Evolutionary conservation across 345 rosid genomes (phyloP), one percentile per base, ranked within the genome.

Genomic region (Kandelia obovata): DNA sequence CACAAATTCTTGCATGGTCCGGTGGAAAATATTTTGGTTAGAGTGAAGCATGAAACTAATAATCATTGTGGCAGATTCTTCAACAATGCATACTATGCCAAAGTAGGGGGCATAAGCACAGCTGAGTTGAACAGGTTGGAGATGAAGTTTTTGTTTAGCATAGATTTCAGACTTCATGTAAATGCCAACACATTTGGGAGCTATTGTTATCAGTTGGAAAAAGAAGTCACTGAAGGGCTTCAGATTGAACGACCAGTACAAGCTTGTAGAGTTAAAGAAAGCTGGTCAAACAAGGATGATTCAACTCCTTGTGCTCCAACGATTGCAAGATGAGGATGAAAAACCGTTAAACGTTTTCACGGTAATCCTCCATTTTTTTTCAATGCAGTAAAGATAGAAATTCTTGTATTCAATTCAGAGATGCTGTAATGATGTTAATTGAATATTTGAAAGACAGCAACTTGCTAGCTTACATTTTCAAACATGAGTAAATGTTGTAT

Each of bases 31-130:
- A 39, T 46, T n/a, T 66, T 27, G 8, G 53, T 27, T 13, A 11
- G 49, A 15, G 16, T 13, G 49, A 43, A 11, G 17, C 49, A 15
- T 13, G 49, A 43, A 43, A 13, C 5, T 43, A 15, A 43, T 43
- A 11, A 43, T 43, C 17, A 13, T 56, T 25, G 31, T 56, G 30
- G 59, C 86, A 94, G 98, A 71, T 91, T 82, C 86, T 94, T 81
- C 75, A 91, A 89, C 75, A 94, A 94, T 67, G 95, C 97, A 5
- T 88, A 83, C 83, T 94, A 89, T 26, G 98, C 98, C 7, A 89
- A 81, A 80, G 97, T 94, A 5, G 97, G 98, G 47, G 98, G 98
- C 66, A 81, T 91, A 69, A 88, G 83, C 83, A 94, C 96, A 1
- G 74, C 77, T 30, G 95, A 94, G 81, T 71, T 94, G 60, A 94